Base-by-base conservation (phyloP, 257 asterid genomes). In the Anisodus acutangulus region DNA sequence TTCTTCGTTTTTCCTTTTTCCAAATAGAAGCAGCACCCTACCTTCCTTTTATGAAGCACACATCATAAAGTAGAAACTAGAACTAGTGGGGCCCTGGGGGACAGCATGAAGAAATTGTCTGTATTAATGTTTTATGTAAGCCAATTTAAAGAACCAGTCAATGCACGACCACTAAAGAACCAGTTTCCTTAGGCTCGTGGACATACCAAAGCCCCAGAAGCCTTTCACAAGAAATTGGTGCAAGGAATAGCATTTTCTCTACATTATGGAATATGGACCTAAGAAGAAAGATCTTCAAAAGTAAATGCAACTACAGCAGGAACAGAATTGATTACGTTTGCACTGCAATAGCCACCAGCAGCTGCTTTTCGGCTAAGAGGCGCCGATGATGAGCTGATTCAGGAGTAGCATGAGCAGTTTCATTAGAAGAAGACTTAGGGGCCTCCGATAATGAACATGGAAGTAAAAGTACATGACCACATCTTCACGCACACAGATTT, bases 401-500 rank as follows among this genome's bases (percentile, higher is more conserved):
- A 2, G 89, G 86, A 67, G 81, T 31, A 51, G 74, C 74, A 8
- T 80, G 5, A 53, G 90, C 76, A 78, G 51, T 85, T 82, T 79
- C 87, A 16, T 86, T 89, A 12, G 72, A 68, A 13, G 87, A 58
- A 79, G 90, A 57, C 57, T 82, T 17, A 60, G 31, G 45, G 53
- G 19, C 72, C 80, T 13, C 80, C 6, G 91, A 17, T 79, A 90
- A 83, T 11, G 91, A 59, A 83, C 98, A 94, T 0, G 98, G 98
- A 19, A 93, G 93, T 22, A 91, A 22, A 22, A 43, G 81, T 93
- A 92, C 17, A 72, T 70, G 89, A 89, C 89, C 11, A 85, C 62
- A 67, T 63, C 79, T 39, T 81, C 43, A 63, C 85, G 85, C 80
- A 93, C 95, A 15, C 97, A 94, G 26, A 93, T 37, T 88, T 89